Evolutionary conservation across 768 basidiomycete species (phyloP).

Genomic region (Russula lepida): DNA sequence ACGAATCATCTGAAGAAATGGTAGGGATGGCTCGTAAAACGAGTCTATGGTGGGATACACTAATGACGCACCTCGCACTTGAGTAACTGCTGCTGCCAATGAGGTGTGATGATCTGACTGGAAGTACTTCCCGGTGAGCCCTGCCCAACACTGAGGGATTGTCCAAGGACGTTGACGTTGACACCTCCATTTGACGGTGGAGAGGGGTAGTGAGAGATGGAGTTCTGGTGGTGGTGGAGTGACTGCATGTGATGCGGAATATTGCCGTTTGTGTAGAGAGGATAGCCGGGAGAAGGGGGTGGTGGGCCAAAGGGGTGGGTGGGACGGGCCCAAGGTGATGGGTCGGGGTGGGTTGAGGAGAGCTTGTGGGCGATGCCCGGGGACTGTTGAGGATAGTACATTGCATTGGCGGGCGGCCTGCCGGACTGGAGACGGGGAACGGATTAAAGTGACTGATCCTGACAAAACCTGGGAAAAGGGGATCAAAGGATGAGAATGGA

Average conservation of each 20-base stretch:
- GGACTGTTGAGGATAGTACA: slow-evolving; percentile 83
- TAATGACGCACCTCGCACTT: slow-evolving; percentile 74
- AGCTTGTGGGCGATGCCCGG: slow-evolving; percentile 74
- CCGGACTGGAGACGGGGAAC: neutral
- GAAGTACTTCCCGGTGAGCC: slow-evolving; percentile 25
- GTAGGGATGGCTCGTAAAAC: neutral
- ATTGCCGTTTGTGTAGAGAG: slow-evolving; percentile 64
- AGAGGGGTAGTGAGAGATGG: slow-evolving; percentile 69
- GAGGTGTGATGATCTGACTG: slow-evolving; percentile 63
- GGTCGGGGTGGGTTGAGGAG: slow-evolving; percentile 59
- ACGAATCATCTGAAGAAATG: slow-evolving; percentile 57
- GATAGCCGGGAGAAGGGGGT: slow-evolving; percentile 67
- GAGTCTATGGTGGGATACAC: slow-evolving; percentile 22
- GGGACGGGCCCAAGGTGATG: slow-evolving; percentile 59
- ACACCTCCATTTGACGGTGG: slow-evolving; percentile 45
- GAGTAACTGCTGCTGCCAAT: slow-evolving; percentile 91
- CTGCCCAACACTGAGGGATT: slow-evolving; percentile 19
- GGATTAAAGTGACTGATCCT: slow-evolving; percentile 15
- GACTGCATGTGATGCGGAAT: slow-evolving; percentile 37
- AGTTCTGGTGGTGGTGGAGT: slow-evolving; percentile 73
- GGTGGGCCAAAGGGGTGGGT: slow-evolving; percentile 46
- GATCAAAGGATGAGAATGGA: neutral
- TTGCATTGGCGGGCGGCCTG: slow-evolving; percentile 36
- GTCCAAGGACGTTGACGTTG: slow-evolving; percentile 19
- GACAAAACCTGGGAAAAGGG: neutral